These are phyloP conservation scores for Fusarium mundagurra DNA, from an alignment of 2,329 filamentous ascomycete genomes.

Conservation along the genomic window DNA sequence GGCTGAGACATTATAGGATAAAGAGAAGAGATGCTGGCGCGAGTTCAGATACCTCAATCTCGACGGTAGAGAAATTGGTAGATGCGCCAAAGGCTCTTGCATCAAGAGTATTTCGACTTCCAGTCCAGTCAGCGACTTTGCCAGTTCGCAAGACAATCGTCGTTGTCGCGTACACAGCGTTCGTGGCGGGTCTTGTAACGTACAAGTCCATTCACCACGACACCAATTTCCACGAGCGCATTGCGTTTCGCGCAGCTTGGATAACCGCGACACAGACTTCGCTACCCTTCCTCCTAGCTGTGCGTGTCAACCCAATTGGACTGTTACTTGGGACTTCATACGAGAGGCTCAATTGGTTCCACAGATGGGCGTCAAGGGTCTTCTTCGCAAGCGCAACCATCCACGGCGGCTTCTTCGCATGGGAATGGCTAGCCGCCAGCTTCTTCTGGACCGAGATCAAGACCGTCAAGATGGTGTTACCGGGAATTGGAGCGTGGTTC, in stretches of 20 bases:
- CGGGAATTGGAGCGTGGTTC: conserved; percentile 41
- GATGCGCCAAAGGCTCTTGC: conserved; percentile 22
- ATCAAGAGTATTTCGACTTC: conserved; percentile 5
- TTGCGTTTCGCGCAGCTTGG: conserved; percentile 43
- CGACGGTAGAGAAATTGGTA: conserved; percentile 25
- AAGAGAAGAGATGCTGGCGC: conserved; percentile 25
- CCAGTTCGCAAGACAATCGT: conserved; percentile 30
- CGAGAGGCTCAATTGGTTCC: conserved; percentile 42
- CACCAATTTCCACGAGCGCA: conserved; percentile 39
- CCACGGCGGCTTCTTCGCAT: conserved; percentile 38
- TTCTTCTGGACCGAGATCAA: conserved; percentile 42
- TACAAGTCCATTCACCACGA: conserved; percentile 43
- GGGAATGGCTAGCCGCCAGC: conserved; percentile 38
- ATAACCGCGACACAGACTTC: conserved; percentile 39
- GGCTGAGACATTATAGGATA: conserved; percentile 15
- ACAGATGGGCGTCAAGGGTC: conserved; percentile 38
- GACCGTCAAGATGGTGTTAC: conserved; percentile 41
- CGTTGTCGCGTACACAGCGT: conserved; percentile 30
- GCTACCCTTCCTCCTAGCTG: conserved; percentile 37
- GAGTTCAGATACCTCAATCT: conserved; percentile 21
- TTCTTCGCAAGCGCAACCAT: conserved; percentile 40
- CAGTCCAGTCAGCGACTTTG: conserved; percentile 20
- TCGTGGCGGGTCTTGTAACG: conserved; percentile 36
- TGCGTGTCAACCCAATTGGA: conserved; percentile 38
- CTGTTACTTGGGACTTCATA: conserved; percentile 39